Conservation (phyloP, 768 basidiomycete genomes). For the Paxillus involutus region DNA sequence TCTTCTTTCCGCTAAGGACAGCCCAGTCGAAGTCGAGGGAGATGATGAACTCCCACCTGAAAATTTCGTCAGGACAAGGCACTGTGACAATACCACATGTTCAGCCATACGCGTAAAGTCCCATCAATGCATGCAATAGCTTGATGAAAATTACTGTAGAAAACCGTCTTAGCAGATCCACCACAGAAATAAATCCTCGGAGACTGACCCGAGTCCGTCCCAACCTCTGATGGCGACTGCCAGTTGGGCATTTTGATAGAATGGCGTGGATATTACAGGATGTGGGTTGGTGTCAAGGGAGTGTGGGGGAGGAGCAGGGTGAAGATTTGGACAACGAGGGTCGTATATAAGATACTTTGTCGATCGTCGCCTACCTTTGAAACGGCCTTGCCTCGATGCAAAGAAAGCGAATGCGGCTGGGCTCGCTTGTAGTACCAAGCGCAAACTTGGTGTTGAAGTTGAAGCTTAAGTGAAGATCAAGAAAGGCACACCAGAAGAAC, state of each 20-base stretch:
- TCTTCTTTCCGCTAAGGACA: slow-evolving; percentile 38
- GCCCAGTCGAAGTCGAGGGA: slow-evolving; percentile 44
- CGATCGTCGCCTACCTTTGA: slow-evolving; percentile 1
- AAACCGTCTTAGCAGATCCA: background rate
- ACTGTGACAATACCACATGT: background rate
- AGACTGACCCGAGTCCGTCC: slow-evolving; percentile 35
- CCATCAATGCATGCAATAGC: slow-evolving; percentile 43
- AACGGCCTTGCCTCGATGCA: slow-evolving; percentile 2
- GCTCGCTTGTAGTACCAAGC: too few relatives aligned
- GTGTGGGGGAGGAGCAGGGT: background rate
- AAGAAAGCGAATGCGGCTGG: slow-evolving; percentile 14
- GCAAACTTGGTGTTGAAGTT: too few relatives aligned
- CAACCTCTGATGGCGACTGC: slow-evolving; percentile 38
- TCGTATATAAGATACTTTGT: slow-evolving; percentile 12
- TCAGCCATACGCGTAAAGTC: slow-evolving; percentile 43
- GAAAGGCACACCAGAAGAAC: too few relatives aligned
- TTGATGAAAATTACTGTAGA: slow-evolving; percentile 37
- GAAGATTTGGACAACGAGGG: background rate
- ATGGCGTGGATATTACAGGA: background rate
- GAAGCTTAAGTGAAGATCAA: too few relatives aligned
- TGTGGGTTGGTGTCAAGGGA: background rate
- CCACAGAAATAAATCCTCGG: background rate
- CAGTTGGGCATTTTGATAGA: slow-evolving; percentile 38
- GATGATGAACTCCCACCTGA: slow-evolving; percentile 44
- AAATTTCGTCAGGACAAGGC: background rate